Percentiles rank a stretch among this genome's conserved stretches.
These are phyloP conservation scores for Gnetum montanum DNA, from an alignment of 75 land plant species.

Conservation along the genomic window DNA sequence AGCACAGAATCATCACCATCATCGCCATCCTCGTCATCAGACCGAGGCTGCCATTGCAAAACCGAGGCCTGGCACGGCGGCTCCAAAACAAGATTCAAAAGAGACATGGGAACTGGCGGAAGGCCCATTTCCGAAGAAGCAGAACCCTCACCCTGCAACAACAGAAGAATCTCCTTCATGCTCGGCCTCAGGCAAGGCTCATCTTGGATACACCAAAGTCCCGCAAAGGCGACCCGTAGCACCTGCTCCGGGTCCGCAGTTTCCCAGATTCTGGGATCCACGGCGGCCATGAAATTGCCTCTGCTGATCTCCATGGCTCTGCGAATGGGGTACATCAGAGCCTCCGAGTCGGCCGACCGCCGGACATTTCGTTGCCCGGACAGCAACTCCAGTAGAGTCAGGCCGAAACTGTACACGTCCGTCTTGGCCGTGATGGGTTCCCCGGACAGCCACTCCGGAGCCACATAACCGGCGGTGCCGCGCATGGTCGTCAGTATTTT, in stretches of 20 bases:
- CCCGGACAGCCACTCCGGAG: constrained; percentile 23
- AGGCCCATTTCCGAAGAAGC: constrained; percentile 4
- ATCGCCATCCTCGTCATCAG: too few species aligned
- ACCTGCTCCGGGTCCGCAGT: constrained; percentile 1
- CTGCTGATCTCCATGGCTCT: background rate
- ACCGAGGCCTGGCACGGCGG: too few species aligned
- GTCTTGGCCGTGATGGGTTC: constrained; percentile 8
- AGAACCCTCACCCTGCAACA: constrained; percentile 19
- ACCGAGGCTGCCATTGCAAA: too few species aligned
- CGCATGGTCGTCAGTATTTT: constrained; percentile 14
- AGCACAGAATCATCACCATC: too few species aligned
- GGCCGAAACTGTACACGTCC: constrained; percentile 37
- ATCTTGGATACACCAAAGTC: constrained; percentile 21
- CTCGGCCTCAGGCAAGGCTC: constrained; percentile 10
- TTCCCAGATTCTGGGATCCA: constrained; percentile 4
- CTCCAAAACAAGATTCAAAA: too few species aligned
- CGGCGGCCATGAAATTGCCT: constrained; percentile 11
- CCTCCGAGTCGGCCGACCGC: constrained; percentile 10
- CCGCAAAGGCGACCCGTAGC: constrained; percentile 3
- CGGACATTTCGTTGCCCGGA: constrained; percentile 14
- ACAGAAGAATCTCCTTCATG: constrained; percentile 12
- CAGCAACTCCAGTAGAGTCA: constrained; percentile 20
- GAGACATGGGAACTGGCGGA: constrained; percentile 21
- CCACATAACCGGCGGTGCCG: constrained; percentile 36
- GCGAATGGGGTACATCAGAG: constrained; percentile 7